phyloP scores from a whole-genome alignment of 179 eudicot genomes.

The Drosera spatulata region DNA sequence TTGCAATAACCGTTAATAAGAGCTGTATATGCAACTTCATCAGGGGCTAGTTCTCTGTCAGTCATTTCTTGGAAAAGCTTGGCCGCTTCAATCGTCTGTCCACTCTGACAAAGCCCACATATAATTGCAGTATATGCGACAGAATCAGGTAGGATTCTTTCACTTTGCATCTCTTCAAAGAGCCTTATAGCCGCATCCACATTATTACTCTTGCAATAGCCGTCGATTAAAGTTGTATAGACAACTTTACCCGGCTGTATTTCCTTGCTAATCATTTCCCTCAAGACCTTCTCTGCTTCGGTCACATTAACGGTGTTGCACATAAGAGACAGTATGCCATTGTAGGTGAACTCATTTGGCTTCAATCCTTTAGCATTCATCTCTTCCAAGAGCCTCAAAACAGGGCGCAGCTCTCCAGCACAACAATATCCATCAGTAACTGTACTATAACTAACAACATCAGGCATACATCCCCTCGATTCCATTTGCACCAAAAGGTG shows the following conservation, averaged over 20 bases:
- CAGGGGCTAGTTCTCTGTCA: conserved; percentile 41
- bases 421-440: conserved; percentile 69
- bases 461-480: conserved; percentile 58
- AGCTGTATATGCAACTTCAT: conserved; percentile 72
- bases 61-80: conserved; percentile 59
- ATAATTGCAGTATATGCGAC: conserved; percentile 61
- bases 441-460: conserved; percentile 69
- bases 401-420: conserved; percentile 37
- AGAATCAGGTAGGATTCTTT: conserved; percentile 40
- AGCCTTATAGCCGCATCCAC: conserved; percentile 37
- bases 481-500: conserved; percentile 63
- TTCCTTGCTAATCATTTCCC: conserved; percentile 62
- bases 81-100: conserved; percentile 55
- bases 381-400: conserved; percentile 43
- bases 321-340: conserved; percentile 56
- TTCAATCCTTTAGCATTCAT: conserved; percentile 57
- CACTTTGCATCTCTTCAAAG: conserved; percentile 59
- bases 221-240: conserved; percentile 72
- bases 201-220: conserved; percentile 65
- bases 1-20: conserved; percentile 89
- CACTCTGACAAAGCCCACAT: conserved; percentile 50
- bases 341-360: conserved; percentile 62
- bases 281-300: conserved; percentile 57
- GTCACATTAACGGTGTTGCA: conserved; percentile 52
- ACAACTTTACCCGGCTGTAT: conserved; percentile 55